Evolutionary conservation across 345 rosid genomes (phyloP), one percentile per base, ranked within the genome.

Genomic region (Hirschfeldia incana): DNA sequence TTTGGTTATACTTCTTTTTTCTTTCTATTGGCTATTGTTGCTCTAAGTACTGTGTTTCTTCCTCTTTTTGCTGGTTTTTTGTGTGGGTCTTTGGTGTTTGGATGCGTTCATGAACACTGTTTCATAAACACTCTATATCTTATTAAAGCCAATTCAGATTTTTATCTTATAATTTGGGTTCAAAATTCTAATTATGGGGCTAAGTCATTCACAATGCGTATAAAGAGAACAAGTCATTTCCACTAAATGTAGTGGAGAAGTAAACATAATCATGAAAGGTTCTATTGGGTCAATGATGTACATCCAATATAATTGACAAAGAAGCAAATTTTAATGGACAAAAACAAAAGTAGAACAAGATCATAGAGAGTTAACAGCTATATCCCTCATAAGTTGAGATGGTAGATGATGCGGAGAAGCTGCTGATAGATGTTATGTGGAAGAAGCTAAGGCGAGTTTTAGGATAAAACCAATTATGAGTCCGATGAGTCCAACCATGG

Each of bases 401-500:
- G 73, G 74, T 73, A 73, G 74, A 65, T 33, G 30, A 44, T 32
- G 69, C n/a, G 3, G 13, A 51, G 36, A 37, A 53, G 49, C 73
- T 60, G 69, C 67, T 60, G 69, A 67, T 30, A 61, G 51, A 16
- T 70, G 33, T 80, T 80, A 75, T 58, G 73, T 69, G 12, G 83
- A 64, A 16, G 84, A 76, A 34, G 97, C 82, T 78, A 88, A 57
- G 4, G 88, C 78, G 63, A 89, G 81, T 79, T 92, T 90, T 88
- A 92, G 79, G 80, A 92, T 85, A 76, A 89, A 87, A 32, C 98
- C 97, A 21, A 84, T 85, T 89, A 88, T 75, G 69, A 94, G 86
- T 36, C 98, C 97, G 5, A 92, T 85, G 39, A 92, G 85, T 66
- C 91, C 97, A 75, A 94, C 97, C 44, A 91, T 55, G 13, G 86